Evolutionary conservation across 208 protist species (phyloP), one percentile per base, ranked within the genome.

Genomic region (Crithidia sp.): DNA sequence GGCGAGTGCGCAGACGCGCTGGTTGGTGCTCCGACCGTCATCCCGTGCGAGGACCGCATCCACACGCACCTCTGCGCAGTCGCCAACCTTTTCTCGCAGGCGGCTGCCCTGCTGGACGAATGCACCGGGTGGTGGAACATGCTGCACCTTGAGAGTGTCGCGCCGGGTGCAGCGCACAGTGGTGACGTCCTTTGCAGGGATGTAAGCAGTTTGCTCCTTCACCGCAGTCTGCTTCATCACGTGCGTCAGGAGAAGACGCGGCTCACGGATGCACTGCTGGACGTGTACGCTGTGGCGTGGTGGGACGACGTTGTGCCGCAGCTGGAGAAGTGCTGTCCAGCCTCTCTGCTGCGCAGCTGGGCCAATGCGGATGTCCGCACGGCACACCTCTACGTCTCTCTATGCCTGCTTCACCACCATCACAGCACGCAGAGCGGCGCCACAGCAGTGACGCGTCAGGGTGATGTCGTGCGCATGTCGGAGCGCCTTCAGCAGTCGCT

Each of bases 261-360:
- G 4, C 74, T 79, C 8, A 3, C 5, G 0, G 49, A 41, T 0
- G 13, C 10, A 19, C 50, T 74, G n/a, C 36, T 41, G 43, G 67
- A 70, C 47, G n/a, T 74, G 3, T 74, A 79, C 61, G 39, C 17
- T 28, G 47, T 28, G 19, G 67, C 50, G 2, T 79, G 74, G 74
- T 74, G 67, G 62, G 14, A 39, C 8, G 2, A 16, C 16, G 44
- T 79, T 7, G 8, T 73, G 37, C 13, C 59, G 8, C 40, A 13
- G 6, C 52, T 79, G 13, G 41, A 63, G 43, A 14, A n/a, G 59
- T 9, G 5, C 43, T 41, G 12, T 28, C 28, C 2, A 37, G 49
- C 2, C 10, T 8, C 2, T 12, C n/a, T 37, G 53, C 53, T 2
- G 60, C 50, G 52, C 50, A 39, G 4, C 66, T 79, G 74, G 74